Base-by-base conservation (phyloP, 1,139 yeast species). In the Taphrina pruni region DNA sequence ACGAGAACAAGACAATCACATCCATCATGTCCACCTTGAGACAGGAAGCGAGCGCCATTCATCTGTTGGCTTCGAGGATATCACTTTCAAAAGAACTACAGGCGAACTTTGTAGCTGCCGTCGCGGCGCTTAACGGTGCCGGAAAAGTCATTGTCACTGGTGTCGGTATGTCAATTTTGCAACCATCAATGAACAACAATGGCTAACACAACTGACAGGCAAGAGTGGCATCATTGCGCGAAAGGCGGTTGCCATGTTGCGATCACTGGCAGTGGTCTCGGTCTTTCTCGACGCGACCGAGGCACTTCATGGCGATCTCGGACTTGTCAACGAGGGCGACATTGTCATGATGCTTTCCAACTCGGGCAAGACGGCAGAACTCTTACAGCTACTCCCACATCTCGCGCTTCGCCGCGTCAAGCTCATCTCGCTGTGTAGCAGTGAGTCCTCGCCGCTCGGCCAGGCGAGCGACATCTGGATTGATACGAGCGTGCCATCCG, bases 231-330 rank as follows among this genome's bases (percentile, higher is more conserved):
- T 90, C 77, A 88, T 91, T 52, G 95, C 92, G 20, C 81, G 84
- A 70, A 91, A 91, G 77, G 80, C 89, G 36, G 90, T 87, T 68
- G 96, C 97, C 14, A 91, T 97, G 11, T 80, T 91, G 77, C 89
- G 88, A 75, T 90, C 96, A 0, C 81, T 91, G 71, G 88, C 93
- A 45, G 83, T 91, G 69, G 87, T 86, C 66, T 82, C 96, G 0
- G 84, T 87, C 0, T 75, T 84, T 1, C 80, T 91, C 71, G 97
- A 91, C 75, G 96, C 97, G 0, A 81, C 90, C 1, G 97, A 91
- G 72, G 97, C 97, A 0, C 80, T 92, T 41, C 97, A 91, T 76
- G 97, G 97, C 5, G 97, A 91, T 77, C 81, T 91, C 74, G 97
- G 97, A 0, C 78, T 87, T 46, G 79, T 91, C 38, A 80, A 85